phyloP scores from a whole-genome alignment of 306 rosid species.

The Begonia masoniana region DNA sequence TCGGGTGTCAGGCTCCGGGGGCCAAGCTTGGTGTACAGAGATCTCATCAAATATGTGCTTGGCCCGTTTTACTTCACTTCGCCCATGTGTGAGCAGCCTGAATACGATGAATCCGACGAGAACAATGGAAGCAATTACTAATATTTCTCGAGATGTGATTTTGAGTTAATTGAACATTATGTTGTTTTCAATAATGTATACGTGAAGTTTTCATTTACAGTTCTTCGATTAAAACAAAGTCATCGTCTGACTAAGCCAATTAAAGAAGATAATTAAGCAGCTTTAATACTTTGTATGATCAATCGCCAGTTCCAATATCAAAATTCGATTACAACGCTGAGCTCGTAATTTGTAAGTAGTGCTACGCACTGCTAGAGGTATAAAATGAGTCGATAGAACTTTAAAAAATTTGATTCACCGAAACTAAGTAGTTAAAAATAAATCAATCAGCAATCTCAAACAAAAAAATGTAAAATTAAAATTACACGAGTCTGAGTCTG shows the following conservation, averaged over 20 bases:
- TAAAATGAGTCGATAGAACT: neutral
- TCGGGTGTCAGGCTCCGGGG: conserved; percentile 36
- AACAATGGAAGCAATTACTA: neutral
- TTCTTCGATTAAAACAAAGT: neutral
- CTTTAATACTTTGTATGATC: no score
- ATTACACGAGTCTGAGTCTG: no score
- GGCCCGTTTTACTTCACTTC: conserved; percentile 54
- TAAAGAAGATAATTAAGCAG: no score
- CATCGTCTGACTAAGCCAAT: no score
- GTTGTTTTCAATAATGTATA: neutral
- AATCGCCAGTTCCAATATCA: no score
- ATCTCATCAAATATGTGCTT: conserved; percentile 24
- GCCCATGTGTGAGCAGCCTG: conserved; percentile 62
- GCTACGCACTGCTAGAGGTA: no score
- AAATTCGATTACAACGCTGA: no score
- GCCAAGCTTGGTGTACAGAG: conserved; percentile 34
- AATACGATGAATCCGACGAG: conserved; percentile 1
- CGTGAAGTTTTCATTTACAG: neutral
- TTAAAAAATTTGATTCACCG: no score
- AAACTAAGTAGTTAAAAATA: no score
- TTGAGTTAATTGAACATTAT: neutral
- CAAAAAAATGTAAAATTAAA: no score
- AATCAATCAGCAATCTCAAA: no score
- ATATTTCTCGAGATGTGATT: neutral
- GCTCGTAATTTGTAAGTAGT: neutral